Base-by-base conservation (phyloP, 2,329 filamentous ascomycete genomes). In the Aspergillus eucalypticola region DNA sequence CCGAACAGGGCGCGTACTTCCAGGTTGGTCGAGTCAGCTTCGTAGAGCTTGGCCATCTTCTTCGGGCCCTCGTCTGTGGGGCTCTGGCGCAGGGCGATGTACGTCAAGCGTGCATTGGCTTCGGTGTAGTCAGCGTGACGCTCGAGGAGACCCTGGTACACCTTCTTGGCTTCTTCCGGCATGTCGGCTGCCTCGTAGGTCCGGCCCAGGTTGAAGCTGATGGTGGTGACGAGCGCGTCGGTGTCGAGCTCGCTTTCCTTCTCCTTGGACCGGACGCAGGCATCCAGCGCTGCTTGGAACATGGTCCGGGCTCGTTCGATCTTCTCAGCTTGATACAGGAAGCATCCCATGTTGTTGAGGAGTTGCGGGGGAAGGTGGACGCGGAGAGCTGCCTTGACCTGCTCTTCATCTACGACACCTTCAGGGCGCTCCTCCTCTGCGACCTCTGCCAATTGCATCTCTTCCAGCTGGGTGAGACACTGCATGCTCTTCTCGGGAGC, bases 271-370 rank as follows among this genome's bases (percentile, higher is more conserved):
- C 90, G 90, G 68, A 96, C 88, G 71, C 93, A 97, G 15, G 94
- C 91, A 64, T 89, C 90, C 56, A 99, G 80, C 0, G 93, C 95
- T n/a, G 90, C 88, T 75, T 99, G 91, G 73, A 98, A 99, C 78
- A 96, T 85, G 54, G 94, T 89, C 66, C 91, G 89, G 21, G 95
- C 93, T 62, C 87, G 82, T 19, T 89, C 86, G 64, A 90, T 88
- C 72, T 92, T 92, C 69, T 96, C 92, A 2, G 88, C 84, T 72
- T 96, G 92, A 67, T 92, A 97, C 67, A 96, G 87, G 78, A 98
- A 98, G 76, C 93, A 97, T 5, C 91, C 95, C 73, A 98, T 96
- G 74, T 99, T 99, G 82, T 98, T 99, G 46, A 99, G 84, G 2
- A 98, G 83, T 71, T 96, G 92, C 3, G 95, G 95, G 1, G 93